phyloP scores from a whole-genome alignment of 2,329 filamentous ascomycete species.

The Aureobasidium mangrovei region DNA sequence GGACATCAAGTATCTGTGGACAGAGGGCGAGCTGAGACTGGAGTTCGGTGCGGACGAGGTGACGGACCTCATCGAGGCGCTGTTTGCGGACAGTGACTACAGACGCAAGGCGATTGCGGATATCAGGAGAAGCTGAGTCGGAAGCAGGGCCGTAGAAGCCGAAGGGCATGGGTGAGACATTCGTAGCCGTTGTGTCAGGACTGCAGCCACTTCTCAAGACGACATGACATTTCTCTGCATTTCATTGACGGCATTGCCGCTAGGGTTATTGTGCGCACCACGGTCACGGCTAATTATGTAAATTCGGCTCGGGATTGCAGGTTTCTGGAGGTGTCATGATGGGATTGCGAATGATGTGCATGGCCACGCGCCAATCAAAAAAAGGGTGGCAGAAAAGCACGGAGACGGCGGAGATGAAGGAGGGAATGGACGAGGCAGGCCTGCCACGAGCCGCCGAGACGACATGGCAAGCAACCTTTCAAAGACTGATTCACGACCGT shows the following conservation, averaged over 20 bases:
- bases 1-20: slow-evolving; percentile 58
- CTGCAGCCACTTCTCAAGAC: background rate
- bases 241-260: too few species aligned
- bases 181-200: background rate
- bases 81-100: slow-evolving; percentile 55
- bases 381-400: background rate
- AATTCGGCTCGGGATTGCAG: background rate
- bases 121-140: slow-evolving; percentile 33
- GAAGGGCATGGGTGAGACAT: slow-evolving; percentile 1
- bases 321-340: background rate
- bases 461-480: too few species aligned
- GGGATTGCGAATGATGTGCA: background rate
- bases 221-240: too few species aligned
- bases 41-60: slow-evolving; percentile 56
- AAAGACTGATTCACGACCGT: too few species aligned
- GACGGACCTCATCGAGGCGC: slow-evolving; percentile 52
- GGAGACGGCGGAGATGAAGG: slow-evolving; percentile 5
- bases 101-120: slow-evolving; percentile 50
- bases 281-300: background rate
- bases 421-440: background rate
- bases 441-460: too few species aligned
- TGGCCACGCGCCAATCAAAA: background rate
- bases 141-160: background rate
- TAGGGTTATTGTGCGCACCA: too few species aligned
- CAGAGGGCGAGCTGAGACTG: slow-evolving; percentile 52